Base-by-base conservation (phyloP, 176 grass and related monocot genomes). In the Neostapfia colusana region DNA sequence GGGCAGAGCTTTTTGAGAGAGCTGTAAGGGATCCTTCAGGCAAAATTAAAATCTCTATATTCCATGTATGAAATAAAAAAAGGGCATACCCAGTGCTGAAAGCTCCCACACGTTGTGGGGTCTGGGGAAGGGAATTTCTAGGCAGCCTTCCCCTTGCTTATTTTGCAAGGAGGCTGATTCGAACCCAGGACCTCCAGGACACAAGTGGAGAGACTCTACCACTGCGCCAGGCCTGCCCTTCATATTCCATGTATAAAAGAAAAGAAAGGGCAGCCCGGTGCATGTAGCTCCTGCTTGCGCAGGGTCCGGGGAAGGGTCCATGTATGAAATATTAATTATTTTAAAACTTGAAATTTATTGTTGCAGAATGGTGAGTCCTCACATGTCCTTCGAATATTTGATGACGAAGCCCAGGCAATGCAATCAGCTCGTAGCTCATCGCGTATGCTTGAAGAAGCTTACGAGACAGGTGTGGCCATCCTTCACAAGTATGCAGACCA, bases 341-440 rank as follows among this genome's bases (percentile, higher is more conserved):
- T 75, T 31, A 31, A 69, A 27, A 34, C 46, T 15, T 54, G 55
- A 75, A 82, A 45, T 37, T 63, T 62, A 3, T 44, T 74, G 37
- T 64, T 83, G 41, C 81, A 99, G 95, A 92, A 95, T 85, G 89
- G 95, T 6, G 95, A 95, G 38, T 99, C 95, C 57, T 94, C 87
- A 38, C 89, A 99, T 53, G 63, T 99, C 54, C 82, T 99, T 63
- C 80, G 81, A 74, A 95, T 99, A 85, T 99, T 99, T 34, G 92
- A 99, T 35, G 95, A 99, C 13, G 92, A 99, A 82, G 74, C 82
- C 43, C 92, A 92, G 54, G 95, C 95, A 74, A 85, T 88, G 95
- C 91, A 95, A 68, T 90, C 95, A 28, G 95, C 95, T 62, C 91
- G 71, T 21, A 92, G 81, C 69, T 99, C 95, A 8, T 85, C 81